Base-by-base conservation (phyloP, 441 rosid genomes). In the Rhodomyrtus psidioides region DNA sequence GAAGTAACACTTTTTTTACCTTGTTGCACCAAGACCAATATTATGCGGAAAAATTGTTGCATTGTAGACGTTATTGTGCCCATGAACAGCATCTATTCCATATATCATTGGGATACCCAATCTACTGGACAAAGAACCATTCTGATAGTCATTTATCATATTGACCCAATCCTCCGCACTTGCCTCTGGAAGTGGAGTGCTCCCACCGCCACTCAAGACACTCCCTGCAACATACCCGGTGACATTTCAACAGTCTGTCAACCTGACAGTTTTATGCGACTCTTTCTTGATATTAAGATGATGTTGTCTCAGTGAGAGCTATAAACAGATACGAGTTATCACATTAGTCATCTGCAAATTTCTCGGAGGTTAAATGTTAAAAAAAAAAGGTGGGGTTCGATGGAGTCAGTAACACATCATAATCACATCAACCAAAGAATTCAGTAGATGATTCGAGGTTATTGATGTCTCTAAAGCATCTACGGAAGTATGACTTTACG, bases 171-270 rank as follows among this genome's bases (percentile, higher is more conserved):
- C 87, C 44, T 82, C 55, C 7, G 84, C 87, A 86, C 87, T 86
- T n/a, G 87, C 84, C 59, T 86, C 84, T 13, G 84, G 87, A 60
- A 86, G 87, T 21, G 87, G 87, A 7, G 87, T 19, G 84, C 87
- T 86, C 81, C 87, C 87, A 82, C 87, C 87, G 28, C 87, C 87
- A 86, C 87, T 86, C 81, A 86, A 27, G 27, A 86, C 87, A 42
- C 87, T 86, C 46, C 87, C 87, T 86, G 87, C 56, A 53, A 21
- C 87, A 86, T 49, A 8, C 55, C 79, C 30, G 60, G 24, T n/a
- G 27, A 86, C 81, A 54, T 54, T 17, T 82, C 59, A 82, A 44
- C n/a, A 49, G 44, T 39, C 83, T 54, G 58, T 24, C 58, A 17
- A 54, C 76, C 46, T 34, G 46, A 19, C 14, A 34, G 26, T 65